Percentiles rank a stretch among this genome's conserved stretches.
These are phyloP conservation scores for Monosporascus cannonballus DNA, from an alignment of 2,329 filamentous ascomycete genomes.

Conservation along the genomic window DNA sequence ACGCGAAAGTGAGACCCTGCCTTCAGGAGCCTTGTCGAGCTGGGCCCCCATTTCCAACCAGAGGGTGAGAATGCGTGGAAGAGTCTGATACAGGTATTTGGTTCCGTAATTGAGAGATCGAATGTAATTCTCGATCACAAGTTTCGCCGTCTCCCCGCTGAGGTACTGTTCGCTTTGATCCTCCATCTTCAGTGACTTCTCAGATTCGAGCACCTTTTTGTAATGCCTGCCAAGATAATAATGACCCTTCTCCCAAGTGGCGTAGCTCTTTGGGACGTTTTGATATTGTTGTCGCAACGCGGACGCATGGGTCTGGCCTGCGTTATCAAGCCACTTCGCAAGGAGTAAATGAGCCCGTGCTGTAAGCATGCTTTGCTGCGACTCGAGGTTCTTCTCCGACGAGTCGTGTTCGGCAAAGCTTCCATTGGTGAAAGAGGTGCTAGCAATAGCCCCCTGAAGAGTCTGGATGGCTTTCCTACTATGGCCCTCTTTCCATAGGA, in stretches of 20 bases:
- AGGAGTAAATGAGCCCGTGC: constrained; percentile 79
- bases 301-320: constrained; percentile 85
- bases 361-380: constrained; percentile 55
- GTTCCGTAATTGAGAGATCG: constrained; percentile 82
- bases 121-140: constrained; percentile 91
- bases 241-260: constrained; percentile 90
- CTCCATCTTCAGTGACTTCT: constrained; percentile 67
- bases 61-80: constrained; percentile 84
- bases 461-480: constrained; percentile 93
- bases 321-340: constrained; percentile 92
- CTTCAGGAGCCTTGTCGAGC: constrained; percentile 55
- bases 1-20: constrained; percentile 45
- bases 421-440: constrained; percentile 63
- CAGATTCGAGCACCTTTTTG: constrained; percentile 88
- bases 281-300: constrained; percentile 78
- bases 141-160: constrained; percentile 72
- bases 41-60: constrained; percentile 89
- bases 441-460: constrained; percentile 77
- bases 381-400: constrained; percentile 34
- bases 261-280: constrained; percentile 63
- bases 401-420: constrained; percentile 29
- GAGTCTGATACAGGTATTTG: constrained; percentile 92
- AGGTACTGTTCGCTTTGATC: constrained; percentile 74
- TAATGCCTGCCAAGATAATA: constrained; percentile 97
- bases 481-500: constrained; percentile 90